phyloP scores from a whole-genome alignment of 371 early-diverging fungal species.

The Coemansia sp. region DNA sequence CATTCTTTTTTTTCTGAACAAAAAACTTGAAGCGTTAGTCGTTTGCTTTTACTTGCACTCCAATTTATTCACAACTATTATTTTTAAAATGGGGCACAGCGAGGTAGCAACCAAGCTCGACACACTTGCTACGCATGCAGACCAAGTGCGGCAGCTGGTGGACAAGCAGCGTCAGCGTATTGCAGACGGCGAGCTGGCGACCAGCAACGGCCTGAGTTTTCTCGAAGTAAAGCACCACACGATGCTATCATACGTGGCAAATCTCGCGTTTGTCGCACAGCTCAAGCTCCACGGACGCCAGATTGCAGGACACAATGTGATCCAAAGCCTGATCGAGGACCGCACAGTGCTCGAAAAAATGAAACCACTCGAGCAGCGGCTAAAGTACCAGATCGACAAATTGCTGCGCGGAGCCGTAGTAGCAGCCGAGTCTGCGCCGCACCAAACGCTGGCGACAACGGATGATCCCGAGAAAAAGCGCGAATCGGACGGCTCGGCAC shows the following conservation, averaged over 20 bases:
- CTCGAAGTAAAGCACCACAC: slow-evolving; percentile 85
- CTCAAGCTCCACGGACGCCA: slow-evolving; percentile 74
- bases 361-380: slow-evolving; percentile 88
- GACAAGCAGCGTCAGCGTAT: slow-evolving; percentile 53
- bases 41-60: background rate
- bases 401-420: slow-evolving; percentile 75
- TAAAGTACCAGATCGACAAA: slow-evolving; percentile 96
- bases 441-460: slow-evolving; percentile 10
- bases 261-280: slow-evolving; percentile 71
- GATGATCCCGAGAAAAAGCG: slow-evolving; percentile 37
- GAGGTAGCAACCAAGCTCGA: slow-evolving; percentile 23
- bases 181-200: slow-evolving; percentile 62
- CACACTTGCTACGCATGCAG: slow-evolving; percentile 37
- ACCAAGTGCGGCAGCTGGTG: slow-evolving; percentile 42
- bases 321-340: slow-evolving; percentile 73
- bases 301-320: slow-evolving; percentile 64
- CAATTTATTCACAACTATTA: background rate
- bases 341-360: slow-evolving; percentile 88
- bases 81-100: background rate
- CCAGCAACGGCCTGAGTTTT: slow-evolving; percentile 77
- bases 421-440: slow-evolving; percentile 5
- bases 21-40: no score
- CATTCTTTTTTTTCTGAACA: no score
- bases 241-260: slow-evolving; percentile 82
- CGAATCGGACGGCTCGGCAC: slow-evolving; percentile 19